Evolutionary conservation across 2,329 filamentous ascomycete genomes (phyloP), one percentile per base, ranked within the genome.

Genomic region (Lojkania enalia): DNA sequence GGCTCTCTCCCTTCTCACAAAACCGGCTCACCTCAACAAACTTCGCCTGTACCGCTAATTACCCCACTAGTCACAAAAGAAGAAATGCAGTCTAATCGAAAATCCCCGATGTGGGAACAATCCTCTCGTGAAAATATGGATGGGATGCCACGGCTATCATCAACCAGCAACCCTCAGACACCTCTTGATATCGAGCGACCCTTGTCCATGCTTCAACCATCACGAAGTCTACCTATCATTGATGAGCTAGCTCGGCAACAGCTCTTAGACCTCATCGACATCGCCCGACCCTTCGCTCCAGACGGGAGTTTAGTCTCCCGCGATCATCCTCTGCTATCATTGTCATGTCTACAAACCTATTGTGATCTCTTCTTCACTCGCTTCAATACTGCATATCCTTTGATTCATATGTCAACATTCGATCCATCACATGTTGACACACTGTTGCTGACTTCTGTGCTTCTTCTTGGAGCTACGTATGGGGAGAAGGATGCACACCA

Each of bases 381-480:
- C 2, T 84, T 85, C 65, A 85, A 85, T 57, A 74, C 75, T 0
- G 71, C 76, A 1, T 85, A 85, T 51, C 82, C 82, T 0, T 67
- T 84, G 1, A 74, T 85, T 6, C 81, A 85, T 47, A 70, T 77
- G 49, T 69, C 79, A 1, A 83, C 80, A 0, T 85, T 84, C 54
- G 70, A 80, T 32, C 73, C 78, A 1, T 70, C 66, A 5, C 60
- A 68, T 2, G 69, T 74, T 0, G 77, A 84, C 19, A 71, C 79
- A 0, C 63, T 84, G 1, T 69, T 84, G 0, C 67, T 85, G 0
- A 66, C 78, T 0, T 76, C 81, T 0, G 72, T 84, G 0, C 51
- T 85, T 2, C 69, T 82, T 2, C 73, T 85, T n/a, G 82, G 82
- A 0, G 82, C 82, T 0, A 84, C 82, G 0, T 85, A 84, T 52